These are phyloP conservation scores for Leptosphaerulina australis DNA, from an alignment of 2,329 filamentous ascomycete genomes.

Conservation along the genomic window DNA sequence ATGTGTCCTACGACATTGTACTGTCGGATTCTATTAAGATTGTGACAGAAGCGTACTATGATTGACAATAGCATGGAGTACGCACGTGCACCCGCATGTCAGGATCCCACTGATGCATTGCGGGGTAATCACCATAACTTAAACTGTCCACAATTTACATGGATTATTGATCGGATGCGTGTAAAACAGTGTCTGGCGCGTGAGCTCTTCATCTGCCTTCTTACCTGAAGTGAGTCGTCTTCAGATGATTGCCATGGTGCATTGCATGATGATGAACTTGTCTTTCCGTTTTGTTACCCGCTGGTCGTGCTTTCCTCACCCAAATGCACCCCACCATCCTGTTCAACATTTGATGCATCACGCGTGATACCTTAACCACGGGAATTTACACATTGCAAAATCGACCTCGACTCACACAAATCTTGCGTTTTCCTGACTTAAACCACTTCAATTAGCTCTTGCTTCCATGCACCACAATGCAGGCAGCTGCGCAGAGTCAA, in stretches of 20 bases:
- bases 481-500: constrained; percentile 22
- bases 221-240: constrained; percentile 9
- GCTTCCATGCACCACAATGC: neutral
- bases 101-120: constrained; percentile 17
- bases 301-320: constrained; percentile 10
- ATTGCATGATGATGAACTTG: constrained; percentile 23
- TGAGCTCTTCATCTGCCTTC: constrained; percentile 11
- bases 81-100: constrained; percentile 1
- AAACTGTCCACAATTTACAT: neutral
- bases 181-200: constrained; percentile 4
- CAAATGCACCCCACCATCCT: constrained; percentile 19
- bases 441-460: neutral
- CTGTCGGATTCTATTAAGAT: too few species aligned
- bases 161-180: constrained; percentile 4
- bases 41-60: neutral
- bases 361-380: too few species aligned
- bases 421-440: neutral
- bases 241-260: constrained; percentile 5
- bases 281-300: constrained; percentile 8
- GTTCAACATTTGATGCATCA: constrained; percentile 3
- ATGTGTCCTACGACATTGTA: too few species aligned
- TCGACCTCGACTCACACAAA: neutral
- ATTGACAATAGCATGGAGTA: neutral
- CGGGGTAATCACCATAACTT: constrained; percentile 8
- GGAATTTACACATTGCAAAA: neutral